A percentile compares a stretch with the other conserved stretches of the same genome.
Conservation (phyloP, 768 basidiomycete species). For the Clitopilus passeckerianus region DNA sequence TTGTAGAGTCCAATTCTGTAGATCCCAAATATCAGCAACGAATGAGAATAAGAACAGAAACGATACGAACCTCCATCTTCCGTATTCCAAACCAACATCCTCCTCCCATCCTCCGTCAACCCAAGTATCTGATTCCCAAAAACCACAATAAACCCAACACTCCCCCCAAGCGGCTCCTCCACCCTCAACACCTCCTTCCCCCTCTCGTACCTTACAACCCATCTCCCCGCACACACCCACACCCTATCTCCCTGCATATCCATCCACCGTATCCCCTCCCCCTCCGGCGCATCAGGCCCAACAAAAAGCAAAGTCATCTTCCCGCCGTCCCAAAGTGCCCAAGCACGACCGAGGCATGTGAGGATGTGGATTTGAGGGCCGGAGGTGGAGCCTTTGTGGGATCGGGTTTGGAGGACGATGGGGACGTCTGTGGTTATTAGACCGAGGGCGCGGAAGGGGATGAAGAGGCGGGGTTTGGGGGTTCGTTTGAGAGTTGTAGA, state of each 20-base stretch:
- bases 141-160: constrained; percentile 60
- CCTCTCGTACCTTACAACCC: constrained; percentile 74
- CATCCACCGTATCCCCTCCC: constrained; percentile 70
- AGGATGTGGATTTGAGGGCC: constrained; percentile 81
- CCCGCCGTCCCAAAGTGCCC: constrained; percentile 96
- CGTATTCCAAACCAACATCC: constrained; percentile 78
- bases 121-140: constrained; percentile 82
- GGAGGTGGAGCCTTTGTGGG: constrained; percentile 78
- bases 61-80: constrained; percentile 38
- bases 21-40: constrained; percentile 11
- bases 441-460: constrained; percentile 94
- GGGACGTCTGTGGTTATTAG: constrained; percentile 89
- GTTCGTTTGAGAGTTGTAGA: constrained; percentile 6
- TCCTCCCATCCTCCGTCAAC: constrained; percentile 71
- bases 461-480: constrained; percentile 59
- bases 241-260: constrained; percentile 83
- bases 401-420: constrained; percentile 81
- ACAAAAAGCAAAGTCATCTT: constrained; percentile 92
- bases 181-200: constrained; percentile 73
- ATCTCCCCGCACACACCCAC: constrained; percentile 69
- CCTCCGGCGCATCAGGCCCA: constrained; percentile 74
- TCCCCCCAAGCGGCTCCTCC: constrained; percentile 62
- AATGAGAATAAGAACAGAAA: background rate
- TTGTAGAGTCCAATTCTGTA: constrained; percentile 58
- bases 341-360: constrained; percentile 83